Conservation (phyloP, 169 alveolate genomes). For the Plasmodium coatneyi region DNA sequence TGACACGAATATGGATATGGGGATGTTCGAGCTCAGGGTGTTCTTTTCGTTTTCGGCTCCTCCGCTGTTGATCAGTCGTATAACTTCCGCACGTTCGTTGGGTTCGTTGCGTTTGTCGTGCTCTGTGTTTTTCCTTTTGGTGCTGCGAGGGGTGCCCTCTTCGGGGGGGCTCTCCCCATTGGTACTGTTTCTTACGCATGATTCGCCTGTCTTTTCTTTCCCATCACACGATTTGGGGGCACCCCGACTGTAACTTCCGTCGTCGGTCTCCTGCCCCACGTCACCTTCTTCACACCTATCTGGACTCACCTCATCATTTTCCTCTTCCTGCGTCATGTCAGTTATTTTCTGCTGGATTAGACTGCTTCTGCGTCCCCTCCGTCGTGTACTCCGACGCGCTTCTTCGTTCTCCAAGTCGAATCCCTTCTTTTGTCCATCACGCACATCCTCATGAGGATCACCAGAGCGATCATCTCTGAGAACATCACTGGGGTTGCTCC, state of each 20-base stretch:
- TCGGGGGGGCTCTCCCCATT: neutral
- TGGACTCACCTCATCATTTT: neutral
- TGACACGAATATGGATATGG: slow-evolving; percentile 66
- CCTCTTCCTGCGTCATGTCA: neutral
- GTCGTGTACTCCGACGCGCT: neutral
- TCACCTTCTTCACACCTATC: neutral
- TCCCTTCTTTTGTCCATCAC: neutral
- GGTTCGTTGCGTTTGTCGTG: too few relatives aligned
- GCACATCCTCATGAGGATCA: neutral
- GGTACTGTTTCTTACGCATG: neutral
- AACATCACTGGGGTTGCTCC: neutral
- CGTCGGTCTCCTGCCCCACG: neutral
- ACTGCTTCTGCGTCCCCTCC: neutral
- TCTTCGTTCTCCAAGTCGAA: neutral
- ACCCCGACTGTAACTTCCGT: neutral
- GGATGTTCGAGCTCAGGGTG: slow-evolving; percentile 53
- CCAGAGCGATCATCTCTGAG: neutral
- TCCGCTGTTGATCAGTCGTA: neutral
- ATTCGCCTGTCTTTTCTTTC: neutral
- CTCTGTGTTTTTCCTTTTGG: neutral
- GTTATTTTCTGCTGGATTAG: neutral
- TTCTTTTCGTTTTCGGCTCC: slow-evolving; percentile 39
- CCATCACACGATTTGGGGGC: neutral
- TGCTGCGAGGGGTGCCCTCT: neutral
- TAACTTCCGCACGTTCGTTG: neutral